Percentiles rank a stretch among this genome's conserved stretches.
These are phyloP conservation scores for Luffa acutangula DNA, from an alignment of 306 rosid species.

Conservation along the genomic window DNA sequence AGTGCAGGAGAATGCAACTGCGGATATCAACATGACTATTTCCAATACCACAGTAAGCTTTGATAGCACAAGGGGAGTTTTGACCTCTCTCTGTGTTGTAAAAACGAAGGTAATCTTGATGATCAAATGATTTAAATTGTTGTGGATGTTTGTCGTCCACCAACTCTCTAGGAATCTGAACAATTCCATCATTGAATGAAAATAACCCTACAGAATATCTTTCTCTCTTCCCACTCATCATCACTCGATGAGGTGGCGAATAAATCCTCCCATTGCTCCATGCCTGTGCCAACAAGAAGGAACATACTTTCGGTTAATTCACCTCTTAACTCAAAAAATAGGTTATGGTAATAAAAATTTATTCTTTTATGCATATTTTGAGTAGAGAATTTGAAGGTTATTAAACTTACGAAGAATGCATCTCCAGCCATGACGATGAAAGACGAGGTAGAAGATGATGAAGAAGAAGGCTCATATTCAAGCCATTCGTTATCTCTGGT, in stretches of 20 bases:
- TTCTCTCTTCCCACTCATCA: slow-evolving; percentile 7
- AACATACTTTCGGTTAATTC: too few species aligned
- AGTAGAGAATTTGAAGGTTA: too few species aligned
- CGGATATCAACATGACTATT: not conserved
- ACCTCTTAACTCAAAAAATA: too few species aligned
- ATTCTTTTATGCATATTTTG: too few species aligned
- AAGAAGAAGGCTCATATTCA: slow-evolving; percentile 6
- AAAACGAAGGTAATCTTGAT: slow-evolving; percentile 4
- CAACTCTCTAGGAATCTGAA: slow-evolving; percentile 11
- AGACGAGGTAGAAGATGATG: not conserved
- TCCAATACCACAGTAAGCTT: slow-evolving; percentile 31
- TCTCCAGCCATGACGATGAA: slow-evolving; percentile 20
- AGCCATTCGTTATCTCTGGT: slow-evolving; percentile 17
- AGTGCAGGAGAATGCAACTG: not conserved
- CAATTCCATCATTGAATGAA: slow-evolving; percentile 2
- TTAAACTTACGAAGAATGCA: slow-evolving; percentile 10
- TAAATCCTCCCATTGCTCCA: slow-evolving; percentile 21
- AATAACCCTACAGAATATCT: slow-evolving; percentile 14
- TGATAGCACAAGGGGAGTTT: not conserved
- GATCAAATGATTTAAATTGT: slow-evolving; percentile 6
- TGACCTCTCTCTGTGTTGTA: not conserved
- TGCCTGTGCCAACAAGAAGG: slow-evolving; percentile 3
- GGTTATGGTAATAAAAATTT: too few species aligned
- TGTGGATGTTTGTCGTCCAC: slow-evolving; percentile 15
- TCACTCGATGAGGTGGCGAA: slow-evolving; percentile 10